These are phyloP conservation scores for Lentinula lateritia DNA, from an alignment of 768 basidiomycete species.

Conservation along the genomic window DNA sequence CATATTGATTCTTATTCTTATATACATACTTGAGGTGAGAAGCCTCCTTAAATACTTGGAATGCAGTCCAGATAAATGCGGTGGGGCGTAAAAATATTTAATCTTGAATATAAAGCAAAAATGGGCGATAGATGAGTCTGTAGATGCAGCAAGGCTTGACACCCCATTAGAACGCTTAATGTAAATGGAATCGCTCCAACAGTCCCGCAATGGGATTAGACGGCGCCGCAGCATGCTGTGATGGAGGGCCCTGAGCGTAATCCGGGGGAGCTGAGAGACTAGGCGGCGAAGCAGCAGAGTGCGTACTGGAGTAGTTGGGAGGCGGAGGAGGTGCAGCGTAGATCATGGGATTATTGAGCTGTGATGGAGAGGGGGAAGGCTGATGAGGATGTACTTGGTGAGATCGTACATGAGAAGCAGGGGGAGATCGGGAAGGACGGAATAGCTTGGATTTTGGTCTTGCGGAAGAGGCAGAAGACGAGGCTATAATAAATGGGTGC, in stretches of 20 bases:
- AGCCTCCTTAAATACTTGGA: no score
- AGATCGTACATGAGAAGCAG: constrained; percentile 18
- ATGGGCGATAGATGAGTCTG: no score
- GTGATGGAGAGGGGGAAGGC: constrained; percentile 37
- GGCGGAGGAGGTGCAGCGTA: constrained; percentile 30
- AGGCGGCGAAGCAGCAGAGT: not conserved
- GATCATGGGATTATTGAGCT: constrained; percentile 34
- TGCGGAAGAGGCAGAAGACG: not conserved
- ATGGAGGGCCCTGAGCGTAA: not conserved
- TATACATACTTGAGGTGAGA: no score
- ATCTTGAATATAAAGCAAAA: no score
- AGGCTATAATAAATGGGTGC: not conserved
- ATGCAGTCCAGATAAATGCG: no score
- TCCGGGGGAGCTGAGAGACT: not conserved
- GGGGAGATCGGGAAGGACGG: constrained; percentile 9
- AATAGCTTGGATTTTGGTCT: constrained; percentile 14
- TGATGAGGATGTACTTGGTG: constrained; percentile 30
- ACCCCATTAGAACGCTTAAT: not conserved
- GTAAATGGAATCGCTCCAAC: not conserved
- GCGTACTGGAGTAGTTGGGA: not conserved
- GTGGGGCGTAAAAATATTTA: no score
- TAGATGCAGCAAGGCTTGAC: no score
- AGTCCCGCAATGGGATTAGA: not conserved
- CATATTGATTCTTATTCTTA: no score
- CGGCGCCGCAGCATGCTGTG: not conserved